phyloP scores from a whole-genome alignment of 2,329 filamentous ascomycete genomes.

The Colletotrichum camelliae region DNA sequence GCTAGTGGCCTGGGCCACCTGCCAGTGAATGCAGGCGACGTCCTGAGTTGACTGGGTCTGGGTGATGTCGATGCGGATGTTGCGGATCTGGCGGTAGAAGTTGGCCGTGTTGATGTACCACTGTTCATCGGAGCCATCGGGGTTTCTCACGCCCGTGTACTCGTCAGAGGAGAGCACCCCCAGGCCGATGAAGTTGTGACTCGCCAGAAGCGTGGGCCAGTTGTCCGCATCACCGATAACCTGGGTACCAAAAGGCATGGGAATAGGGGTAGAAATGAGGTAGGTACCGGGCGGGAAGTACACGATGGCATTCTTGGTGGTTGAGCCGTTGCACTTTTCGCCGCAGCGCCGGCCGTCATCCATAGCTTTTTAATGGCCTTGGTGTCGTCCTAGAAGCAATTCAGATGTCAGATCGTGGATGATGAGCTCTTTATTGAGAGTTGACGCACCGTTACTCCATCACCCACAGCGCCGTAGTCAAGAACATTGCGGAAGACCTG shows the following conservation, averaged over 20 bases:
- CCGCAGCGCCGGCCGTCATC: slow-evolving; percentile 18
- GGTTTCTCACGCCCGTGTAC: slow-evolving; percentile 6
- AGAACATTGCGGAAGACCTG: slow-evolving; percentile 61
- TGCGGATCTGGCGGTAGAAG: slow-evolving; percentile 23
- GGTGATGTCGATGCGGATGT: slow-evolving; percentile 20
- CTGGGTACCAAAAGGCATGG: slow-evolving; percentile 24
- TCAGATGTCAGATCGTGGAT: too few species aligned
- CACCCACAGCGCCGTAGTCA: slow-evolving; percentile 59
- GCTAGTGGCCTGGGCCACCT: slow-evolving; percentile 29
- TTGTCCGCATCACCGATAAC: slow-evolving; percentile 22
- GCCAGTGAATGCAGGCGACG: not conserved
- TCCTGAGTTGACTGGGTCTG: not conserved
- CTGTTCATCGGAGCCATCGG: slow-evolving; percentile 12
- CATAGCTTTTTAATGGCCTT: slow-evolving; percentile 25
- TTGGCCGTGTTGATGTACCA: slow-evolving; percentile 22
- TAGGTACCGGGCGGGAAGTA: slow-evolving; percentile 32
- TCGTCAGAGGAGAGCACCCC: slow-evolving; percentile 19
- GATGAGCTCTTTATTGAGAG: too few species aligned
- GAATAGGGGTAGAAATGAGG: slow-evolving; percentile 23
- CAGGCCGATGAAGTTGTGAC: slow-evolving; percentile 6
- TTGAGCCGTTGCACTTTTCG: slow-evolving; percentile 17
- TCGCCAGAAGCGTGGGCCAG: slow-evolving; percentile 1
- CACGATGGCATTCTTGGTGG: slow-evolving; percentile 25
- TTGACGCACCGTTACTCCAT: slow-evolving; percentile 34
- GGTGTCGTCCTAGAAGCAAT: slow-evolving; percentile 31